A percentile compares a stretch with the other conserved stretches of the same genome.
Conservation (phyloP, 495 filamentous ascomycete species). For the Cenococcum geophilum region DNA sequence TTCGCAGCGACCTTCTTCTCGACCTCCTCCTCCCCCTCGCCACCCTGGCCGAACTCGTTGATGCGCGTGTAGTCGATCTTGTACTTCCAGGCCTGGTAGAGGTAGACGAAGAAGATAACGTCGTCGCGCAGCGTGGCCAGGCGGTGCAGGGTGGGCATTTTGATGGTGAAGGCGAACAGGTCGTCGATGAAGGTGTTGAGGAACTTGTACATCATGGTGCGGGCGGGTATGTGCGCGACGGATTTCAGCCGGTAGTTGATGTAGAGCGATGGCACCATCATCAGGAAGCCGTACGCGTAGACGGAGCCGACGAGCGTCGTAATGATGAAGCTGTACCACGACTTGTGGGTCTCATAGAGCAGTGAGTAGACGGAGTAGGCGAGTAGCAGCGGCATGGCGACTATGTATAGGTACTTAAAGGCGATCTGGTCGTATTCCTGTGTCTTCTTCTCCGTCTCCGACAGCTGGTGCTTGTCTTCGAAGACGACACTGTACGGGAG, state of each 20-base stretch:
- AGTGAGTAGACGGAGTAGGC: slow-evolving; percentile 89
- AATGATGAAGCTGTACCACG: slow-evolving; percentile 91
- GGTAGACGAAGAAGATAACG: slow-evolving; percentile 94
- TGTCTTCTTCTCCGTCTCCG: slow-evolving; percentile 92
- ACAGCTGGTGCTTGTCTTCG: slow-evolving; percentile 95
- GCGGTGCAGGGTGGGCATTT: slow-evolving; percentile 96
- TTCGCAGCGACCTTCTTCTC: slow-evolving; percentile 45
- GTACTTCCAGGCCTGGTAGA: slow-evolving; percentile 95
- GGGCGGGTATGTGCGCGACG: slow-evolving; percentile 93
- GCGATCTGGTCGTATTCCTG: slow-evolving; percentile 97
- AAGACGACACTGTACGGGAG: slow-evolving; percentile 81
- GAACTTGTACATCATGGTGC: slow-evolving; percentile 97
- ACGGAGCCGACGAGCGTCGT: slow-evolving; percentile 91
- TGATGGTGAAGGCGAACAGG: slow-evolving; percentile 96
- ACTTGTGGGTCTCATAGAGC: slow-evolving; percentile 92
- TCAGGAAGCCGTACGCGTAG: slow-evolving; percentile 96
- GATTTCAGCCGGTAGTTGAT: slow-evolving; percentile 98
- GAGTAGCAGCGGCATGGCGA: slow-evolving; percentile 79
- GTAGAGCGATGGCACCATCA: slow-evolving; percentile 97
- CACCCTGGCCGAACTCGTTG: slow-evolving; percentile 97
- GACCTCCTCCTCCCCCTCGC: slow-evolving; percentile 66
- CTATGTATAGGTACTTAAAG: slow-evolving; percentile 90
- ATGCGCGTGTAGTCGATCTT: slow-evolving; percentile 86
- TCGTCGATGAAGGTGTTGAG: slow-evolving; percentile 80
- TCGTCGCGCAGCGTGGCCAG: slow-evolving; percentile 91